Evolutionary conservation across 306 rosid genomes (phyloP), one percentile per base, ranked within the genome.

Genomic region (Boehmeria nivea): DNA sequence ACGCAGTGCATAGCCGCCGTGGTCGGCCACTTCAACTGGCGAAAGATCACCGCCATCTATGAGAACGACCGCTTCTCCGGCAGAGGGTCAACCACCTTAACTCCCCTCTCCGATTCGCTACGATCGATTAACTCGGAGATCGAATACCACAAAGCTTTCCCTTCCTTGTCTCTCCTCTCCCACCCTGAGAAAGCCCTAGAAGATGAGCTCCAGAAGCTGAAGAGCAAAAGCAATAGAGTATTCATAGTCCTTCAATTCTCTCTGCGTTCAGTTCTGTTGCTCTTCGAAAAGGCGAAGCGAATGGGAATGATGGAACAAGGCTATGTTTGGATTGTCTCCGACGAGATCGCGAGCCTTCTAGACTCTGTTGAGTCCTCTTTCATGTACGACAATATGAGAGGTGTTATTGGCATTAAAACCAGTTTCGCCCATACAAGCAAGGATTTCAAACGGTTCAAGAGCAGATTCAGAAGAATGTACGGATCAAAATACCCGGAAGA

Each of bases 221-320:
- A 63, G 47, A 75, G 31, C n/a, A 71, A 64, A 33, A 73, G 57
- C 42, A 78, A 60, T 43, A 73, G 87, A 55, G 80, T 80, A 8
- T 80, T 80, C 71, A 43, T 80, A 71, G 59, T 83, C 39, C 51
- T 73, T 13, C 76, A 73, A 1, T 66, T 75, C 68, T 80, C 89
- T 33, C 59, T 82, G 25, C 77, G 75, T 61, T 7, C 68, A 0
- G 78, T 64, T 23, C 43, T 21, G 27, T 15, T 75, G 56, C 66
- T 86, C 51, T 73, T 70, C 16, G 44, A 66, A 27, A 75, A 46
- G 65, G 85, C 87, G 31, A 73, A 73, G 53, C 68, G 72, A 60
- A 44, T 78, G 71, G 78, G 78, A 16, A 56, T 86, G 85, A 81
- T 75, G 77, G 87, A 44, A 38, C 63, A 78, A 47, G 95, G 85